These are phyloP conservation scores for Lecanicillium sp. DNA, from an alignment of 2,329 filamentous ascomycete genomes.

Conservation along the genomic window DNA sequence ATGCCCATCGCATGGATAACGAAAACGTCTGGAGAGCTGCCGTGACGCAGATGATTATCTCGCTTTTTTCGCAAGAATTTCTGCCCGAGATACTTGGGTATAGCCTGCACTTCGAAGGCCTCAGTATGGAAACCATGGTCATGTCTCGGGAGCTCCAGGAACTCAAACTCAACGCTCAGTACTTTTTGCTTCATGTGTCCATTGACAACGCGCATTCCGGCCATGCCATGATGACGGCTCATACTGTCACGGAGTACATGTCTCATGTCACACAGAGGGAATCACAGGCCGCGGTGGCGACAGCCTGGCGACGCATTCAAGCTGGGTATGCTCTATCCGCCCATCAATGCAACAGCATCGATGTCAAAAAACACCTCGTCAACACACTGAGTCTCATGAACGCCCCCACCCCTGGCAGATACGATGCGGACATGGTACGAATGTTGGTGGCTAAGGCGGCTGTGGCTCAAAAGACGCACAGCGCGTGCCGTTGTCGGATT, in stretches of 20 bases:
- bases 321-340: slow-evolving; percentile 28
- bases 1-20: not conserved
- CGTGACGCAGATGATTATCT: slow-evolving; percentile 33
- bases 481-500: not conserved
- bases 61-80: slow-evolving; percentile 37
- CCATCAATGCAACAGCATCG: slow-evolving; percentile 17
- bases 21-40: slow-evolving; percentile 30
- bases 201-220: slow-evolving; percentile 41
- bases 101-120: slow-evolving; percentile 37
- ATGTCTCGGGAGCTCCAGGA: slow-evolving; percentile 32
- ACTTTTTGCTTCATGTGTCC: slow-evolving; percentile 39
- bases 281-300: slow-evolving; percentile 14
- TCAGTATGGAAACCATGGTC: slow-evolving; percentile 20
- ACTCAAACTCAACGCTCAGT: slow-evolving; percentile 33
- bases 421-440: not conserved
- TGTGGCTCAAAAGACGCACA: not conserved
- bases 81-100: slow-evolving; percentile 41
- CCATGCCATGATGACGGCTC: slow-evolving; percentile 37
- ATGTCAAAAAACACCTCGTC: not conserved
- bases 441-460: not conserved
- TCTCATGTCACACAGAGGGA: not conserved
- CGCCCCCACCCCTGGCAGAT: not conserved
- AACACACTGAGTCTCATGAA: not conserved
- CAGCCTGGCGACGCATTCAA: slow-evolving; percentile 32
- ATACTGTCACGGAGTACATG: slow-evolving; percentile 29